Conservation (phyloP, 805 yeast genomes). For the Diddensiella transvaalensis region DNA sequence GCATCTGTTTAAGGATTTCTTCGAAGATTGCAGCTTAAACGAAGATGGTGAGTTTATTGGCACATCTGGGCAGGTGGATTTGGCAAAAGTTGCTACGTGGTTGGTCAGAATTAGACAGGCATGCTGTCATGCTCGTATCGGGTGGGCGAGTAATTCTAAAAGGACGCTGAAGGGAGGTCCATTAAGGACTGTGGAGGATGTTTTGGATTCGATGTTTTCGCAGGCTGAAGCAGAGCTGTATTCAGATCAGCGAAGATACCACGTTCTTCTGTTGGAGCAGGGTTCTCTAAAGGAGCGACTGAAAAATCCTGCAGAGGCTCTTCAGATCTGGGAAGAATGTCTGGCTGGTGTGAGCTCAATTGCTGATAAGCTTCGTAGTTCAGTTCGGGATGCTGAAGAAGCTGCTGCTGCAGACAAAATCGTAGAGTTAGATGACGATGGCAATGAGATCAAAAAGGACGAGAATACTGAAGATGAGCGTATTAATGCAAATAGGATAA, state of each 20-base stretch:
- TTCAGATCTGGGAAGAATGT: constrained; percentile 43
- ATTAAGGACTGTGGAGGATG: constrained; percentile 58
- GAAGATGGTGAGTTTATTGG: background rate
- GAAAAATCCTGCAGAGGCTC: constrained; percentile 50
- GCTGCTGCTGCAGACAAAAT: constrained; percentile 13
- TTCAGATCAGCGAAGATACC: constrained; percentile 47
- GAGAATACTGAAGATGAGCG: constrained; percentile 17
- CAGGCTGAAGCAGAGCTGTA: constrained; percentile 49
- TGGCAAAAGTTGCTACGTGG: constrained; percentile 55
- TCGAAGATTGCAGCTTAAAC: constrained; percentile 46
- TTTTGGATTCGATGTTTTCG: constrained; percentile 60
- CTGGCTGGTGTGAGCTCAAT: constrained; percentile 31
- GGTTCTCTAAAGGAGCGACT: constrained; percentile 67
- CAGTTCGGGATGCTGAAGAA: constrained; percentile 12
- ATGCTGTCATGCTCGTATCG: constrained; percentile 68
- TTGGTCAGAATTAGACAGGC: constrained; percentile 64
- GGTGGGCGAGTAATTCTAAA: constrained; percentile 23
- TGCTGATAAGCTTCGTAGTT: constrained; percentile 23
- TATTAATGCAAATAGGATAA: constrained; percentile 5
- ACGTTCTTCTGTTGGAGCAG: constrained; percentile 47
- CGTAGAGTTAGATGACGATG: constrained; percentile 13
- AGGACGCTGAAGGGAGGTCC: constrained; percentile 31
- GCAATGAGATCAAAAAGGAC: constrained; percentile 19
- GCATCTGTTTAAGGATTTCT: constrained; percentile 56
- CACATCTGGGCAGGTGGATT: constrained; percentile 28